phyloP scores from a whole-genome alignment of 2,329 filamentous ascomycete species.

The Paecilomyces dactylethromorphus region DNA sequence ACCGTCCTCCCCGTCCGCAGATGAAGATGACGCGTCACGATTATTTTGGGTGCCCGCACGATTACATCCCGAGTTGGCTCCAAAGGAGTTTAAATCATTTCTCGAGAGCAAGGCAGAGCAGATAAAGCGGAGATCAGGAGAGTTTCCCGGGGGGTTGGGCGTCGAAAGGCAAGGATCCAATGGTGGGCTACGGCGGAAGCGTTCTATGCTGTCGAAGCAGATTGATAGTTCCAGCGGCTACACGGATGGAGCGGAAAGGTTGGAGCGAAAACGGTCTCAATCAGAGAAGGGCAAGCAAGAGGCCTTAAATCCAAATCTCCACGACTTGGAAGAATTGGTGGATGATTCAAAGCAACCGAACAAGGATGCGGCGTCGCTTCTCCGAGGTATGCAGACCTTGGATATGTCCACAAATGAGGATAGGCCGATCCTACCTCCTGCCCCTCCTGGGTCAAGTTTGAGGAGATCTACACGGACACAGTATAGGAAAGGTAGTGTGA shows the following conservation, averaged over 20 bases:
- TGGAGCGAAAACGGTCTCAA: conserved; percentile 66
- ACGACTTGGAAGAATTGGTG: conserved; percentile 71
- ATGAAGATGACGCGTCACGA: conserved; percentile 81
- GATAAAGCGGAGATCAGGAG: conserved; percentile 77
- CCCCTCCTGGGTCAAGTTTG: conserved; percentile 66
- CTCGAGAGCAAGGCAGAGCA: conserved; percentile 88
- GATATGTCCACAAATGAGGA: conserved; percentile 55
- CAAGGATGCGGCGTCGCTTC: conserved; percentile 58
- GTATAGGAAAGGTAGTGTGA: conserved; percentile 81
- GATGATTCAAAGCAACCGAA: conserved; percentile 66
- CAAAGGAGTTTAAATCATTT: conserved; percentile 94
- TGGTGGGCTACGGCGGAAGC: conserved; percentile 71
- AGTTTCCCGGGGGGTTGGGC: conserved; percentile 53
- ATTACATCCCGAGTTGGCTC: conserved; percentile 88
- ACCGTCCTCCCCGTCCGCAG: conserved; percentile 42
- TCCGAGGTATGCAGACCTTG: conserved; percentile 35
- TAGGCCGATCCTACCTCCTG: conserved; percentile 76
- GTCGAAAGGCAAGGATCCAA: conserved; percentile 48
- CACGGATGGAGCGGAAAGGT: conserved; percentile 72
- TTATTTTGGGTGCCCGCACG: conserved; percentile 94
- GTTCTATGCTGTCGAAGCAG: conserved; percentile 91
- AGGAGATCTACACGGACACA: conserved; percentile 87
- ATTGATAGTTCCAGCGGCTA: conserved; percentile 73
- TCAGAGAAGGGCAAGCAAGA: conserved; percentile 45
- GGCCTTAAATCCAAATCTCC: conserved; percentile 57